A percentile compares a stretch with the other conserved stretches of the same genome.
These are phyloP conservation scores for Sarcodon aspratus DNA, from an alignment of 768 basidiomycete genomes.

Conservation along the genomic window DNA sequence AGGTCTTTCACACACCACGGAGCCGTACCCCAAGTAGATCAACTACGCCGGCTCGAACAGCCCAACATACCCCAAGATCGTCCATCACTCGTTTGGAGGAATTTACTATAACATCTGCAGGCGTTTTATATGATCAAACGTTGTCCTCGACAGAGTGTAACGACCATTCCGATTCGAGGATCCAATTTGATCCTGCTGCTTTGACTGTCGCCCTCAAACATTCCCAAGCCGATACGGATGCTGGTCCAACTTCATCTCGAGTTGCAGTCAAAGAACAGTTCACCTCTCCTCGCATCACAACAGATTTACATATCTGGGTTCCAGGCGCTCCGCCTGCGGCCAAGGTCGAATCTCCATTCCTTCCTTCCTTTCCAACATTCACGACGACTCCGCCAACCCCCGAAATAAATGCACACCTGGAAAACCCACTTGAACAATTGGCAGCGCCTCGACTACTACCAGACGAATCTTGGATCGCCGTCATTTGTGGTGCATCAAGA, in stretches of 20 bases:
- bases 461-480: conserved; percentile 62
- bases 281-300: background rate
- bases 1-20: conserved; percentile 49
- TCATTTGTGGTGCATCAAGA: conserved; percentile 67
- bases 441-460: conserved; percentile 41
- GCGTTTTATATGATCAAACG: background rate
- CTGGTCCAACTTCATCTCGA: background rate
- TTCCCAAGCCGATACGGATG: too few relatives aligned
- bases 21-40: conserved; percentile 24
- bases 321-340: background rate
- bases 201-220: too few relatives aligned
- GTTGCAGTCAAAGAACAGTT: background rate
- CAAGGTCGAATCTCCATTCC: background rate
- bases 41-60: conserved; percentile 7
- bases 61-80: background rate
- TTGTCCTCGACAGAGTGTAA: background rate
- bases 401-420: conserved; percentile 8
- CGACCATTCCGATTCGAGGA: too few relatives aligned
- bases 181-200: too few relatives aligned
- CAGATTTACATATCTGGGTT: background rate
- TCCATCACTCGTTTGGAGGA: conserved; percentile 1
- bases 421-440: background rate
- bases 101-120: background rate
- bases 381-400: conserved; percentile 27
- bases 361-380: conserved; percentile 11